phyloP scores from a whole-genome alignment of 176 grass and related monocot species.

The Echinochloa phyllopogon region DNA sequence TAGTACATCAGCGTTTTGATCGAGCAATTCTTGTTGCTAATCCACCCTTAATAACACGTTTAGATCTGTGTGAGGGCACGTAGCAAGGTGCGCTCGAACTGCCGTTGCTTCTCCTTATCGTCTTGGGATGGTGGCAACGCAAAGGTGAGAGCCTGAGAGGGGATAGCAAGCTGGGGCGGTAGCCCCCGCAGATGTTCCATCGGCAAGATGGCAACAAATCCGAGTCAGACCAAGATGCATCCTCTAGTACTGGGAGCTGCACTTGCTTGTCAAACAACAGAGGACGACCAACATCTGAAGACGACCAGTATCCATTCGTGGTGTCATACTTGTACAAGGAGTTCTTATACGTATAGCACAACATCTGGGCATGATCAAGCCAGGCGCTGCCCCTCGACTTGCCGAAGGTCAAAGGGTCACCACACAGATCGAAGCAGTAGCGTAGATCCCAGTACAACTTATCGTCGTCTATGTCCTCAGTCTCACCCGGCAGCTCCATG shows the following conservation, averaged over 20 bases:
- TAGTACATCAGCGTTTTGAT: too few species aligned
- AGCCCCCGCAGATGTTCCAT: background rate
- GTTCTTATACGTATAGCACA: background rate
- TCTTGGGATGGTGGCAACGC: background rate
- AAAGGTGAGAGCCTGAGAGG: background rate
- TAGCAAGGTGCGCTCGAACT: background rate
- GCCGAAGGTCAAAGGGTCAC: rapidly evolving
- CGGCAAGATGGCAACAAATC: background rate
- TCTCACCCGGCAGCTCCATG: too few species aligned
- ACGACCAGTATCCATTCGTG: background rate
- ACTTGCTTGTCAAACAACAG: background rate
- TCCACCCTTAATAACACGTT: too few species aligned
- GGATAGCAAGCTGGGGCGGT: background rate
- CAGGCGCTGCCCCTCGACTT: background rate
- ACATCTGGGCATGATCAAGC: background rate
- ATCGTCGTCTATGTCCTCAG: too few species aligned
- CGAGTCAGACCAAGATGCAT: too few species aligned
- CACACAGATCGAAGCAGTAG: background rate
- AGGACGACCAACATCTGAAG: too few species aligned
- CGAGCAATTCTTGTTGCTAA: too few species aligned
- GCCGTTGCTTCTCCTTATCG: background rate
- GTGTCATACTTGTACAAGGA: background rate
- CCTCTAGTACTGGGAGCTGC: too few species aligned
- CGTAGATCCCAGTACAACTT: background rate
- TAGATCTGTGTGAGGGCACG: too few species aligned